Evolutionary conservation across 371 early-diverging fungal species (phyloP).

Genomic region (Mucor lusitanicus): DNA sequence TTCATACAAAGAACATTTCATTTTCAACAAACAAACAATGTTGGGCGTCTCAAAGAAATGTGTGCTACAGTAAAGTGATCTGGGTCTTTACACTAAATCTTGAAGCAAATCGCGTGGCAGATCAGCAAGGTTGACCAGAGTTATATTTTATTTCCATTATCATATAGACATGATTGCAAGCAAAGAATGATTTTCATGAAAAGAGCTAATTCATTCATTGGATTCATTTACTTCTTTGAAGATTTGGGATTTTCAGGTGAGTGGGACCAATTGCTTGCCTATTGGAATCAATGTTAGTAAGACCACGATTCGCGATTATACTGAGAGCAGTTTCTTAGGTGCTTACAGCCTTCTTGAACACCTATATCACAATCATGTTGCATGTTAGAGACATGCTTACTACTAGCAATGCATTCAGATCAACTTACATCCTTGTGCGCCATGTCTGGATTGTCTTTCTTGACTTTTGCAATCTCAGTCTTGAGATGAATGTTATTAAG

Average conservation of each 20-base stretch:
- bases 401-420: neutral
- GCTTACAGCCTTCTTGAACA: conserved; percentile 57
- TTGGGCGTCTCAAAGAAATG: neutral
- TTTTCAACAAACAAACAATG: neutral
- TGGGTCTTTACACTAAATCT: no score
- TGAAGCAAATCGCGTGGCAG: neutral
- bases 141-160: neutral
- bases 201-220: no score
- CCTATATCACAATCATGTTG: conserved; percentile 15
- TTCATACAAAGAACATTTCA: neutral
- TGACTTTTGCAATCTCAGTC: conserved; percentile 55
- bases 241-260: conserved; percentile 49
- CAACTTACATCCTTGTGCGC: conserved; percentile 41
- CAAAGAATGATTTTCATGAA: neutral
- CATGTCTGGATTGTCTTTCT: conserved; percentile 44
- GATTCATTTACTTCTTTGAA: conserved; percentile 20
- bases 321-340: no score
- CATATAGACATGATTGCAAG: neutral
- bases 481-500: neutral
- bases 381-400: neutral
- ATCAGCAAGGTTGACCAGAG: neutral
- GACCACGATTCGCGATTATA: neutral
- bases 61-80: neutral
- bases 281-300: neutral
- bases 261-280: conserved; percentile 22